Evolutionary conservation across 306 rosid genomes (phyloP).

Genomic region (Herpetospermum pedunculosum): DNA sequence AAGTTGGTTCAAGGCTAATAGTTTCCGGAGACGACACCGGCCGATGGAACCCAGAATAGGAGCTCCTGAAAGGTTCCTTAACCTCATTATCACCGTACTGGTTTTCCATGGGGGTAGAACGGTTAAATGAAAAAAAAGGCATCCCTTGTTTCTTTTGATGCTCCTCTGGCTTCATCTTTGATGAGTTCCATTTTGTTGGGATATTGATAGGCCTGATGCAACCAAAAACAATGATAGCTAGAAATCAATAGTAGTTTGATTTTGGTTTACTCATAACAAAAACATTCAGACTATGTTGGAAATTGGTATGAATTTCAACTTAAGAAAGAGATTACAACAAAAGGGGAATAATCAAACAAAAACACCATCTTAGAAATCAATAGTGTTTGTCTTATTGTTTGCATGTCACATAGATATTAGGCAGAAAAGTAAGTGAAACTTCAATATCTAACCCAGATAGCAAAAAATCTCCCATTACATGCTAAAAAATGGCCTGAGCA

Average conservation of each 20-base stretch:
- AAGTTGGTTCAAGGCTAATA: slow-evolving; percentile 43
- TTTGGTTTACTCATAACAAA: background rate
- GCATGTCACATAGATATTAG: background rate
- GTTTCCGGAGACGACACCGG: slow-evolving; percentile 70
- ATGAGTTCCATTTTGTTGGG: slow-evolving; percentile 54
- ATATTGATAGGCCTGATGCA: slow-evolving; percentile 57
- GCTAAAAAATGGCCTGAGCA: background rate
- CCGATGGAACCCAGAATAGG: slow-evolving; percentile 43
- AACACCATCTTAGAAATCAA: background rate
- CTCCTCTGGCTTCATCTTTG: slow-evolving; percentile 35
- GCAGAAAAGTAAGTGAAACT: background rate
- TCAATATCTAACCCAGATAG: background rate
- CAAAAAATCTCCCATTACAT: background rate
- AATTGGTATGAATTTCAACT: background rate
- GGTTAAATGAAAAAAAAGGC: slow-evolving; percentile 24
- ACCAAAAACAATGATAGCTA: slow-evolving; percentile 11
- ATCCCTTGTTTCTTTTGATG: slow-evolving; percentile 30
- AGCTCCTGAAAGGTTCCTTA: slow-evolving; percentile 31
- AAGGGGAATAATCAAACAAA: background rate
- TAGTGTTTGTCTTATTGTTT: background rate
- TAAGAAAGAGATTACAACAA: background rate
- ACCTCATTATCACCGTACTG: slow-evolving; percentile 31
- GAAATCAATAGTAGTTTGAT: background rate
- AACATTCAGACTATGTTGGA: background rate
- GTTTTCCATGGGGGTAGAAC: slow-evolving; percentile 24